Percentiles rank a stretch among this genome's conserved stretches.
These are phyloP conservation scores for Blastomyces silverae DNA, from an alignment of 2,329 filamentous ascomycete genomes.

Conservation along the genomic window DNA sequence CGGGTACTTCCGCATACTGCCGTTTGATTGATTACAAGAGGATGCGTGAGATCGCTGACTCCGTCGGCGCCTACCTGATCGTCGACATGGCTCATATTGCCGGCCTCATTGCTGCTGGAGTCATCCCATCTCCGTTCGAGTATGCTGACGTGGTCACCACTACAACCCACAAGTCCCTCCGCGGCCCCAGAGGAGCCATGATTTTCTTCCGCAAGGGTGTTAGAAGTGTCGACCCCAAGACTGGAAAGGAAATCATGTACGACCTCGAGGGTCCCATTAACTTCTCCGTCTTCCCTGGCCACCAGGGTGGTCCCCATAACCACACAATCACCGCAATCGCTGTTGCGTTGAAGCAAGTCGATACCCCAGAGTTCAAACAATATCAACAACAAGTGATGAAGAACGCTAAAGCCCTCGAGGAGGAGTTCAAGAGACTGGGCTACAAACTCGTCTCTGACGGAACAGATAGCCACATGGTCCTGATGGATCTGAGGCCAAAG, in stretches of 20 bases:
- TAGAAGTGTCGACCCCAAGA: constrained; percentile 73
- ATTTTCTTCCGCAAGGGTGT: constrained; percentile 98
- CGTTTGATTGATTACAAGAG: constrained; percentile 90
- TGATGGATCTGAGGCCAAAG: constrained; percentile 85
- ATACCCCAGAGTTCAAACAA: constrained; percentile 78
- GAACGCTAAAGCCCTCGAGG: constrained; percentile 83
- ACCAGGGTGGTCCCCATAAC: constrained; percentile 97
- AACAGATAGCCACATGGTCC: constrained; percentile 94
- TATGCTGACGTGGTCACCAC: constrained; percentile 94
- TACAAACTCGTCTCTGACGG: constrained; percentile 90
- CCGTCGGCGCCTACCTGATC: constrained; percentile 84
- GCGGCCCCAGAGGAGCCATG: constrained; percentile 90
- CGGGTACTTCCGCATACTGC: constrained; percentile 92
- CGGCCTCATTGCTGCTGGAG: constrained; percentile 83
- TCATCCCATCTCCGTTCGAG: constrained; percentile 81
- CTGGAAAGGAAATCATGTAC: constrained; percentile 77
- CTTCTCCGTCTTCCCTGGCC: constrained; percentile 91
- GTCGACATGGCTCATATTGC: constrained; percentile 98
- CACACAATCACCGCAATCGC: constrained; percentile 96
- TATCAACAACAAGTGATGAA: constrained; percentile 87
- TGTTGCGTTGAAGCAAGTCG: constrained; percentile 90
- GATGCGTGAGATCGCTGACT: constrained; percentile 85
- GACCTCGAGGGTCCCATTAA: constrained; percentile 93
- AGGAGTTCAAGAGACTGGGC: constrained; percentile 60
- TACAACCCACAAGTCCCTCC: constrained; percentile 94